phyloP scores from a whole-genome alignment of 768 basidiomycete genomes.

The Amyloporia xantha region DNA sequence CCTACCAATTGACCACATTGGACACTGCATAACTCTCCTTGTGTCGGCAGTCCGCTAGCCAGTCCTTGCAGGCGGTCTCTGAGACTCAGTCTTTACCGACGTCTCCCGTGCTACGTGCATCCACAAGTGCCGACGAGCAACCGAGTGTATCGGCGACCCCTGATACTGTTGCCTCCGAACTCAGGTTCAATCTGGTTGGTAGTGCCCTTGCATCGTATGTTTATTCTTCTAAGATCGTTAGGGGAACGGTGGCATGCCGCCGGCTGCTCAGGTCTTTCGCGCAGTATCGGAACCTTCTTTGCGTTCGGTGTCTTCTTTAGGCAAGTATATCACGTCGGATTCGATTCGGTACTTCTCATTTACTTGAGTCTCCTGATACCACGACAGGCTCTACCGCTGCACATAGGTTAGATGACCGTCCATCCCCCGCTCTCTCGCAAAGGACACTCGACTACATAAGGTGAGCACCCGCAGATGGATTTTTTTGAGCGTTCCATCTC shows the following conservation, averaged over 20 bases:
- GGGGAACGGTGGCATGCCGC: not conserved
- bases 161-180: not conserved
- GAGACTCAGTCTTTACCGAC: not conserved
- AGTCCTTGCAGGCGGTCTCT: not conserved
- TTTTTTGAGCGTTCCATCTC: no score
- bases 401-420: not conserved
- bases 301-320: conserved; percentile 7
- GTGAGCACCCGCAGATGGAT: not conserved
- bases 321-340: not conserved
- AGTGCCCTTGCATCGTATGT: not conserved
- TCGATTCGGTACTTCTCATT: no score
- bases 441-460: conserved; percentile 7
- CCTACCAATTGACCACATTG: not conserved
- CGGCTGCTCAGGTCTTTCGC: conserved; percentile 5
- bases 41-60: no score
- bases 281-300: conserved; percentile 13
- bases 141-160: not conserved
- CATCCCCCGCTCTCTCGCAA: not conserved
- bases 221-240: no score
- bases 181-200: not conserved
- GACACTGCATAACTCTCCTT: no score
- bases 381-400: not conserved
- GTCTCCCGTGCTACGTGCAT: not conserved
- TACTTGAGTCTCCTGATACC: no score
- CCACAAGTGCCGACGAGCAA: not conserved